Evolutionary conservation across 106 monocot species (phyloP).

Genomic region (Acanthochlamys bracteata): DNA sequence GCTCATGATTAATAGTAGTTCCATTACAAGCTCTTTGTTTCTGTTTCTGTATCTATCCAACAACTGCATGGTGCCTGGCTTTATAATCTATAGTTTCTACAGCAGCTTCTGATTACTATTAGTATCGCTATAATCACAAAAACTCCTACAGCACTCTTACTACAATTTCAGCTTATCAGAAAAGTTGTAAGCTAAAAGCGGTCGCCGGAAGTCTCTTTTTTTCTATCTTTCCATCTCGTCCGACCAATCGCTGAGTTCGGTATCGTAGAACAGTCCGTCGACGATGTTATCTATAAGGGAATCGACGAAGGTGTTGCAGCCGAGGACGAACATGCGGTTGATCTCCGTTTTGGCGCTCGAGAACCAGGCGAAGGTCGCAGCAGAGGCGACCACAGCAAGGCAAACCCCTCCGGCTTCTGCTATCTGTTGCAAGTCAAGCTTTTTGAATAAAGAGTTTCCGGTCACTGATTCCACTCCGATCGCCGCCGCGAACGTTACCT

Average conservation of each 20-base stretch:
- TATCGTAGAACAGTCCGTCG: slow-evolving; percentile 75
- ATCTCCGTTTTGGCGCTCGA: slow-evolving; percentile 54
- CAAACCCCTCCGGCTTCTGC: slow-evolving; percentile 62
- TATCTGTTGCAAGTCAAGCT: slow-evolving; percentile 66
- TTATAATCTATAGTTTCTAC: no score
- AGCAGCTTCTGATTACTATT: no score
- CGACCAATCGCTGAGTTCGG: slow-evolving; percentile 54
- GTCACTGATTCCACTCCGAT: slow-evolving; percentile 60
- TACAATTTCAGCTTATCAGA: no score
- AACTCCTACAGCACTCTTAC: no score
- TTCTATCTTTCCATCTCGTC: slow-evolving; percentile 17
- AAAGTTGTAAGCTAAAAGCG: neutral
- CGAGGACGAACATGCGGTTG: slow-evolving; percentile 48
- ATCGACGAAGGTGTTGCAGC: slow-evolving; percentile 87
- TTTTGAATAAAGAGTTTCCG: slow-evolving; percentile 82
- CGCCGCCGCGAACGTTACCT: slow-evolving; percentile 75
- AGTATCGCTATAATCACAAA: no score
- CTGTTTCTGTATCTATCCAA: no score
- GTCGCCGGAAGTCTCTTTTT: no score
- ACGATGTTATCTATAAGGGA: slow-evolving; percentile 82
- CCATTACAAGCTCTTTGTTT: no score
- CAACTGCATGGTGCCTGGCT: no score
- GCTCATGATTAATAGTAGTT: no score
- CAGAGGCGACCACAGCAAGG: slow-evolving; percentile 45
- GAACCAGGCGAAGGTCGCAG: slow-evolving; percentile 67